Evolutionary conservation across 257 asterid species (phyloP), one percentile per base, ranked within the genome.

Genomic region (Knoxia roxburghii): DNA sequence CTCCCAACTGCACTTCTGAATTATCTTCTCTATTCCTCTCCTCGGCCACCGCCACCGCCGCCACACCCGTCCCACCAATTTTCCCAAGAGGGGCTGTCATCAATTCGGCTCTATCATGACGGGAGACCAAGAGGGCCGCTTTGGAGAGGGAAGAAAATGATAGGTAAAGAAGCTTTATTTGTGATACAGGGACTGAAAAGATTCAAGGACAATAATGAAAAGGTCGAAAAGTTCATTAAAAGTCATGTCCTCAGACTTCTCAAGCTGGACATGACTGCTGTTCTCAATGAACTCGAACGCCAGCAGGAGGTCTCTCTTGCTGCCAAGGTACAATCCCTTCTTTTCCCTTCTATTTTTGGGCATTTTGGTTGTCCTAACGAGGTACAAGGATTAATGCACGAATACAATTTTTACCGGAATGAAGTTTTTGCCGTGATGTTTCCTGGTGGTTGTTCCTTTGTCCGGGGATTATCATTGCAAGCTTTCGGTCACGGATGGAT

Each of bases 51-150:
- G 21, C 69, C 33, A 32, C 52, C 32, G 17, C 4, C 2, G 33
- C 32, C 57, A 27, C 68, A 20, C 3, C 33, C 54, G 13, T 27
- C 39, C 64, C 64, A 37, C 9, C 68, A 46, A 30, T 30, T 29
- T 32, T 23, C 30, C 59, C 68, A 62, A 13, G n/a, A 26, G 53
- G 54, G 26, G 29, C 61, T 33, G 24, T 43, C 59, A 9, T 37
- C 55, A 11, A 6, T 48, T 24, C 78, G 95, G 61, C 63, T 72
- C 61, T 86, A 81, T 83, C 97, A 90, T 73, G 99, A 90, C 75
- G 99, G 99, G 17, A 74, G 97, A 75, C 97, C 97, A 0, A 78
- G 99, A 73, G 99, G 99, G 6, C 68, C 97, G 18, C 76, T 93
- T 23, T 93, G 99, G 99, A 85, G 96, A 64, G 97, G 99, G 32